Base-by-base conservation (phyloP, 345 rosid species). In the Eucalyptus curtisii region DNA sequence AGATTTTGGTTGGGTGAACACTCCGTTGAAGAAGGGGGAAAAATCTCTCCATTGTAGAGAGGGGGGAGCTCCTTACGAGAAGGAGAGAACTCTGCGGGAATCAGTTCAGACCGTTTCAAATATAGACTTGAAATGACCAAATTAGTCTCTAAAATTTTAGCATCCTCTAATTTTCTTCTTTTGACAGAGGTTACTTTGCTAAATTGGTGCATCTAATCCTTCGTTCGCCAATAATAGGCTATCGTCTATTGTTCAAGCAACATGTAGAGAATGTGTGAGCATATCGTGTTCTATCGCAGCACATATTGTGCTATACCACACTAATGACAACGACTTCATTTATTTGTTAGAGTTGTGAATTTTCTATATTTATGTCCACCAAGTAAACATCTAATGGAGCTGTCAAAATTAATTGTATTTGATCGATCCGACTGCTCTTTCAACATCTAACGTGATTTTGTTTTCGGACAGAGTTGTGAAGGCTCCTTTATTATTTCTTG, bases 231-330 rank as follows among this genome's bases (percentile, higher is more conserved):
- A 57, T 24, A 25, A 57, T 0, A 25, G 2, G 14, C 0, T 57
- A 57, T 0, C 4, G 0, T 25, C 10, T 52, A 52, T 52, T 2
- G 0, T 20, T 52, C 25, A 20, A 57, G n/a, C 14, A 27, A 25
- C n/a, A 25, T 25, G 7, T 57, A 25, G 7, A 57, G 13, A 57
- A 57, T 25, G n/a, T 25, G n/a, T 27, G n/a, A 57, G 14, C n/a
- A 5, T 25, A 0, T 25, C 0, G 4, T 9, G 14, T 0, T 57
- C 10, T 57, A 20, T 57, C 64, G 0, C 1, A 0, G 0, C 64
- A 57, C n/a, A 5, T 25, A 5, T 5, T 27, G 14, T 57, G n/a
- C 13, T 5, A n/a, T n/a, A n/a, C 14, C 64, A 57, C 7, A 0
- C 64, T 0, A 0, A 57, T 57, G n/a, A 27, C 64, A 11, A 27